Evolutionary conservation across 169 alveolate genomes (phyloP), one percentile per base, ranked within the genome.

Genomic region (Babesia bovis): DNA sequence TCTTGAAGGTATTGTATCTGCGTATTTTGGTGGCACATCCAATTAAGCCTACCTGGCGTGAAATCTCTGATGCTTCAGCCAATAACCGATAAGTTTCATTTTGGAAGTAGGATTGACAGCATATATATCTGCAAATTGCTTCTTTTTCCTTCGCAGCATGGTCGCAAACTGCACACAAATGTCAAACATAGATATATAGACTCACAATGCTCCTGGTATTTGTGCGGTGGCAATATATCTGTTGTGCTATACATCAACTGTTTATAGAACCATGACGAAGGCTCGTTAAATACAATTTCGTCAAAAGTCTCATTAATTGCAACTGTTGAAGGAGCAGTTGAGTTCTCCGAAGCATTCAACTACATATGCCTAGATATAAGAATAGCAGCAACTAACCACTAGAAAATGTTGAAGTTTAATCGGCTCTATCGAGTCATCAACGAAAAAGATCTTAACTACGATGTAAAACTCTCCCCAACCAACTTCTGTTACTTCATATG

Each of bases 401-500:
- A 87, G 72, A 41, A 84, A 78, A 47, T 87, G 93, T 49, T 75
- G 81, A 36, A 87, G 84, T 45, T 66, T 76, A 26, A 87, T 83
- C n/a, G 93, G 93, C 13, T 86, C 76, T 13, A 79, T 53, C 7
- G 93, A 41, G 4, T 79, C 85, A 51, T 87, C 93, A 28, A 77
- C 93, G 70, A 87, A 87, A 50, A 49, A 57, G 10, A 87, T 66
- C 70, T 83, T 83, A 21, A 87, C 93, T 19, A 83, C 83, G 52
- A 87, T 71, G 47, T 75, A 87, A 63, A 87, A 87, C 44, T 87
- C 93, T 3, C 93, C 93, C 93, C 93, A 87, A 30, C 93, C 93
- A 21, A 87, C 90, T 84, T 87, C 93, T 40, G 85, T 87, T 21
- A 87, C 91, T 51, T 87, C 93, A 33, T 87, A 87, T 2, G 93